These are phyloP conservation scores for Microbotryomycetes sp. DNA, from an alignment of 1,284 basidiomycete species.

Conservation along the genomic window DNA sequence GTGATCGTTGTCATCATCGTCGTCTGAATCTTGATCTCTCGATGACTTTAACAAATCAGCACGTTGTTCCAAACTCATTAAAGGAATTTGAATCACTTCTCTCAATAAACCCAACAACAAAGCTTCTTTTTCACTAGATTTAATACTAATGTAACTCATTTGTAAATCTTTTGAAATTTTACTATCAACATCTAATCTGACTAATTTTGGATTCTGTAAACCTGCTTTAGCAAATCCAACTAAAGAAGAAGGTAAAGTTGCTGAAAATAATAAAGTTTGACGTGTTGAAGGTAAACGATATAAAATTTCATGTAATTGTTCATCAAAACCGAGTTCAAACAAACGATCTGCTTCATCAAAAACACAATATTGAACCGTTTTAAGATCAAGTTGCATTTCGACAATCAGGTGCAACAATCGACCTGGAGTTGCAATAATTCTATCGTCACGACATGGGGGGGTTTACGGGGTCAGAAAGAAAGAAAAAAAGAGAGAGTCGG, in stretches of 20 bases:
- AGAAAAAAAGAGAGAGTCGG: conserved; percentile 14
- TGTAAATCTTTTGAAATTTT: conserved; percentile 91
- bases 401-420: conserved; percentile 90
- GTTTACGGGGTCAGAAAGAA: not conserved
- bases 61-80: conserved; percentile 28
- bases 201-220: conserved; percentile 84
- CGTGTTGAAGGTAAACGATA: conserved; percentile 75
- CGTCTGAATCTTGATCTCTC: not conserved
- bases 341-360: conserved; percentile 92
- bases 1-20: conserved; percentile 34
- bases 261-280: conserved; percentile 91
- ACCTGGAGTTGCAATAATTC: conserved; percentile 94
- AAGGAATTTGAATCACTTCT: conserved; percentile 61
- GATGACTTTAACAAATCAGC: conserved; percentile 31
- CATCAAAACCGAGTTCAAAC: conserved; percentile 96
- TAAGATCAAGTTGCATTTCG: conserved; percentile 93
- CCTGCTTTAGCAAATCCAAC: conserved; percentile 98
- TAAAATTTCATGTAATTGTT: conserved; percentile 84
- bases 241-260: conserved; percentile 88
- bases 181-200: conserved; percentile 89
- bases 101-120: conserved; percentile 76
- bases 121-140: conserved; percentile 90
- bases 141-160: conserved; percentile 90
- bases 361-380: conserved; percentile 81
- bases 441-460: conserved; percentile 39